phyloP scores from a whole-genome alignment of 2,329 filamentous ascomycete species.

The Ramularia endophylla region DNA sequence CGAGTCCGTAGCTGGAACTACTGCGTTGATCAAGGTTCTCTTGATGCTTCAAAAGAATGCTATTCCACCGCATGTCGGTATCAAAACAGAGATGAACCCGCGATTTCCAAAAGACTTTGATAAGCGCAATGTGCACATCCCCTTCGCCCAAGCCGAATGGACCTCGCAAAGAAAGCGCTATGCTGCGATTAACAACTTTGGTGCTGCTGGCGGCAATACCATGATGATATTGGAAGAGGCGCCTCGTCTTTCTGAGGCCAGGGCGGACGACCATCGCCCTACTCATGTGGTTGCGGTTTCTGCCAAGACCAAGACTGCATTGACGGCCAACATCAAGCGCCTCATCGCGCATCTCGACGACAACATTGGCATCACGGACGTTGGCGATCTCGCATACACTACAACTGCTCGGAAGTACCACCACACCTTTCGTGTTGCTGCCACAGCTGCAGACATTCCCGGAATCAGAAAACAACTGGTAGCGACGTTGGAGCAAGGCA shows the following conservation, averaged over 20 bases:
- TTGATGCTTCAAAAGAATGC: constrained; percentile 58
- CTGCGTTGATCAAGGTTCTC: constrained; percentile 59
- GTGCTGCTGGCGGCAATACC: constrained; percentile 66
- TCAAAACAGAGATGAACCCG: constrained; percentile 59
- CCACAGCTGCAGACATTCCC: constrained; percentile 26
- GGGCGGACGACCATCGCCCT: constrained; percentile 46
- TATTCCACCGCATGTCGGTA: constrained; percentile 62
- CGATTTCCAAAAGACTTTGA: constrained; percentile 53
- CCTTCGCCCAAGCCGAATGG: constrained; percentile 30
- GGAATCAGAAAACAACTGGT: constrained; percentile 25
- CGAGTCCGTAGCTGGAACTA: constrained; percentile 34
- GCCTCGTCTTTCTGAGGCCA: constrained; percentile 33
- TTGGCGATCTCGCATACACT: constrained; percentile 59
- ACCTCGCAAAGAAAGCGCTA: constrained; percentile 32
- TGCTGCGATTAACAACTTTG: constrained; percentile 60
- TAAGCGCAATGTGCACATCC: constrained; percentile 53
- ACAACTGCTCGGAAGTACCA: constrained; percentile 54
- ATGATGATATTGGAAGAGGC: constrained; percentile 60
- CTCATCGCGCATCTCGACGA: constrained; percentile 52
- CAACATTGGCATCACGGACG: constrained; percentile 41
- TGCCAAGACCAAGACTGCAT: constrained; percentile 47
- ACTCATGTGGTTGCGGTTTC: constrained; percentile 54
- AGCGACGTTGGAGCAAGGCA: constrained; percentile 6
- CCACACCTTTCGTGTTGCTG: constrained; percentile 34
- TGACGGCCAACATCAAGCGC: constrained; percentile 51